Conservation (phyloP, 495 filamentous ascomycete genomes). For the Neurospora sp. region DNA sequence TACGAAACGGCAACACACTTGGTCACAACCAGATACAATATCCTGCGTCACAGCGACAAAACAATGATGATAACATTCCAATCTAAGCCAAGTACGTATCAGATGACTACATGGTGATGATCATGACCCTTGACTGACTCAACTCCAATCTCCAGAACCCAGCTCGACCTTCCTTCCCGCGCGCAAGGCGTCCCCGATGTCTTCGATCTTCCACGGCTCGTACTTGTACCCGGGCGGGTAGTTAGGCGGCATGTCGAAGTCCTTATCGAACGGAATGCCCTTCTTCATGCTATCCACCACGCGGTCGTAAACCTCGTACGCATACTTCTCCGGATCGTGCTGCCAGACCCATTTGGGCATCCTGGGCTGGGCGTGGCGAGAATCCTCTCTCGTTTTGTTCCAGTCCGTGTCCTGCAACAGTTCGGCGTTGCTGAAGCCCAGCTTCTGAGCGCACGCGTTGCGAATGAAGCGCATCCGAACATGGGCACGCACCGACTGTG, state of each 20-base stretch:
- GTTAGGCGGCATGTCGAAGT: slow-evolving; percentile 29
- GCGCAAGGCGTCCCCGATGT: slow-evolving; percentile 29
- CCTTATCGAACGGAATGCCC: slow-evolving; percentile 29
- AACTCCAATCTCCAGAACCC: slow-evolving; percentile 32
- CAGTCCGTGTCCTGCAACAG: slow-evolving; percentile 49
- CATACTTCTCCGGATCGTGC: slow-evolving; percentile 49
- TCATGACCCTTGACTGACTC: neutral
- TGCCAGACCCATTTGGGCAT: slow-evolving; percentile 43
- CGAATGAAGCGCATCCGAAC: slow-evolving; percentile 43
- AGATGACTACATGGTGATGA: slow-evolving; percentile 8
- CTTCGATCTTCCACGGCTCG: slow-evolving; percentile 35
- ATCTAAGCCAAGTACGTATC: slow-evolving; percentile 28
- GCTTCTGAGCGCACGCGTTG: slow-evolving; percentile 46
- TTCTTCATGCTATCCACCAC: slow-evolving; percentile 29
- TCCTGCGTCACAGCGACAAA: neutral
- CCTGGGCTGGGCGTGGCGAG: slow-evolving; percentile 37
- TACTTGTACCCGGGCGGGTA: slow-evolving; percentile 37
- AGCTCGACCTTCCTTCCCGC: slow-evolving; percentile 25
- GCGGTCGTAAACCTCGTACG: slow-evolving; percentile 42
- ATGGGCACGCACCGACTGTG: slow-evolving; percentile 37
- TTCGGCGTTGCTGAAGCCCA: slow-evolving; percentile 46
- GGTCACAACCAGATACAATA: neutral
- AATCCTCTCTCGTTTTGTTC: slow-evolving; percentile 40
- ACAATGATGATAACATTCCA: neutral
- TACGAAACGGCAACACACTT: neutral